Percentiles rank a stretch among this genome's conserved stretches.
Evolutionary conservation across 331 rosid species (phyloP).

Genomic region (Phaseolus coccineus): DNA sequence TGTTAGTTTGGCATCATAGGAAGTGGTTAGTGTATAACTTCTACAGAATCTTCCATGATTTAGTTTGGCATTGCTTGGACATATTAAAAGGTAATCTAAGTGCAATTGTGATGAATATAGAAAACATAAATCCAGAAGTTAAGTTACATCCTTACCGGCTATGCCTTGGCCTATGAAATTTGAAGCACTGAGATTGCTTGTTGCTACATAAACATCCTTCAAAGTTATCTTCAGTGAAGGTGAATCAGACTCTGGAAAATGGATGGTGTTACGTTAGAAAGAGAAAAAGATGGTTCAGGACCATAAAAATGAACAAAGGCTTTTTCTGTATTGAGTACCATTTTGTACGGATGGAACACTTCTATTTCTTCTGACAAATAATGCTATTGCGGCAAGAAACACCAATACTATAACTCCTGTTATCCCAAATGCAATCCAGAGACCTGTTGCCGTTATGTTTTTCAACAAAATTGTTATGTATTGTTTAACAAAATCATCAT

Average conservation of each 20-base stretch:
- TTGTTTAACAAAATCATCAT: neutral
- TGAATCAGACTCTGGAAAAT: constrained; percentile 41
- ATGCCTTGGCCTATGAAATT: constrained; percentile 74
- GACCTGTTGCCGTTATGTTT: constrained; percentile 46
- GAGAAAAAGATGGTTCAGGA: neutral
- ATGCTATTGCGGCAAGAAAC: constrained; percentile 45
- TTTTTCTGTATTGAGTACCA: constrained; percentile 37
- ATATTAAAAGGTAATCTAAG: neutral
- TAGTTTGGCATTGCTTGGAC: neutral
- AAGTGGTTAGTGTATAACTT: no score
- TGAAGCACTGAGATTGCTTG: constrained; percentile 52
- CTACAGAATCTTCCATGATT: neutral
- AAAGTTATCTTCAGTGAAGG: constrained; percentile 48
- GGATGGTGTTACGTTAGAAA: constrained; percentile 42
- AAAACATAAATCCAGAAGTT: constrained; percentile 15
- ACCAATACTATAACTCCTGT: constrained; percentile 38
- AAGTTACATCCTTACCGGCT: constrained; percentile 57
- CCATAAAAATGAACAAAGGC: neutral
- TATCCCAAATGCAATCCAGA: constrained; percentile 51
- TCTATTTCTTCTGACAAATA: constrained; percentile 42
- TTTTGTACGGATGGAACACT: neutral
- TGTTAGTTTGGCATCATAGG: neutral
- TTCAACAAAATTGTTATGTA: neutral
- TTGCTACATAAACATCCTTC: constrained; percentile 58
- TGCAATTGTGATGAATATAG: neutral